Evolutionary conservation across 352 stramenopile species (phyloP).

Genomic region (Phytopythium vexans): DNA sequence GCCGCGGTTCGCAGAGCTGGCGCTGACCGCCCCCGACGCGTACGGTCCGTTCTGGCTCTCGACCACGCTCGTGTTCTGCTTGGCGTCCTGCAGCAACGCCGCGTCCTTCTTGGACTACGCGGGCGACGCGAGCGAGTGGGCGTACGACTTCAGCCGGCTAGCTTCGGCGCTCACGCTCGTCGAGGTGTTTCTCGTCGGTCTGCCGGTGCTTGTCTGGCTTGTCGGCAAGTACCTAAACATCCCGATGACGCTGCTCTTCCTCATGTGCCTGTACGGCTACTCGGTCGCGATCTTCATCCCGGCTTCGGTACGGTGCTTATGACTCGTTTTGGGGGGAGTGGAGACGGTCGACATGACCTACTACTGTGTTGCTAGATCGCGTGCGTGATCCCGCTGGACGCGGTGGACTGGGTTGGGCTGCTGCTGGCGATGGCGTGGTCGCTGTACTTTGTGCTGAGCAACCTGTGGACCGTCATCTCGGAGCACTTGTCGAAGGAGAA

Average conservation of each 20-base stretch:
- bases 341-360: no score
- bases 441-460: constrained; percentile 78
- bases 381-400: constrained; percentile 69
- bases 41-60: constrained; percentile 86
- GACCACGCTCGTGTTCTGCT: constrained; percentile 82
- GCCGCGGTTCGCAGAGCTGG: constrained; percentile 74
- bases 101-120: constrained; percentile 77
- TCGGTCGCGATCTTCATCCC: constrained; percentile 83
- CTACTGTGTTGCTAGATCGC: no score
- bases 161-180: constrained; percentile 78
- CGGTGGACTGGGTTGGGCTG: constrained; percentile 78
- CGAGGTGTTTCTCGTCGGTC: constrained; percentile 66
- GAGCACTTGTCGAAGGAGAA: constrained; percentile 86
- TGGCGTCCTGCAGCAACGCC: constrained; percentile 83
- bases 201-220: constrained; percentile 77
- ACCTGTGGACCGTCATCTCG: constrained; percentile 71
- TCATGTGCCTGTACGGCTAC: constrained; percentile 85
- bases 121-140: constrained; percentile 57
- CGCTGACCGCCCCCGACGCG: constrained; percentile 53
- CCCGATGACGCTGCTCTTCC: constrained; percentile 73
- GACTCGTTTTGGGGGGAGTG: not conserved
- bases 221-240: constrained; percentile 77
- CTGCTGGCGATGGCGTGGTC: constrained; percentile 83
- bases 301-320: constrained; percentile 41
- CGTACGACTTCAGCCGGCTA: constrained; percentile 81